Percentiles rank a stretch among this genome's conserved stretches.
Evolutionary conservation across 2,329 filamentous ascomycete species (phyloP).

Genomic region (Incumbomyces delicatus): DNA sequence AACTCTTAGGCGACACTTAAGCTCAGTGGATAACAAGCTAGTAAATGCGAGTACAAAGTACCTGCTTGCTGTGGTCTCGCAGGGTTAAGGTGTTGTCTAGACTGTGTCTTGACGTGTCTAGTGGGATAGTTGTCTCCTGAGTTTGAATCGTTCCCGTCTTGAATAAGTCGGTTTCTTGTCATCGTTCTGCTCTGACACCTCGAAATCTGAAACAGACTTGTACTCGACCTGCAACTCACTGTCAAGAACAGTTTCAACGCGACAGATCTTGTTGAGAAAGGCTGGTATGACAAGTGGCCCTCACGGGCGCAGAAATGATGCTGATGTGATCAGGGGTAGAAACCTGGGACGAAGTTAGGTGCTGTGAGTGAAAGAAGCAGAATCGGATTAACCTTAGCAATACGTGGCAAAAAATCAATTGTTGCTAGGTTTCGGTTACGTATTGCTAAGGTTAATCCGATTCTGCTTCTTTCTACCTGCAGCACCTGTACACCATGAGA

Average conservation of each 20-base stretch:
- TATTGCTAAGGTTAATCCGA: too few species aligned
- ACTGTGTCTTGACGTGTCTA: not conserved
- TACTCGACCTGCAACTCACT: not conserved
- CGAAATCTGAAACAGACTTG: not conserved
- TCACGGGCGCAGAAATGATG: not conserved
- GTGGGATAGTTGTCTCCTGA: not conserved
- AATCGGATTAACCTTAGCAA: too few species aligned
- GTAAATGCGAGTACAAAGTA: slow-evolving; percentile 1
- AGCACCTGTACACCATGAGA: too few species aligned
- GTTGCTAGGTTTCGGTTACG: too few species aligned
- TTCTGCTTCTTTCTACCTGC: too few species aligned
- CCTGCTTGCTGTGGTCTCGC: not conserved
- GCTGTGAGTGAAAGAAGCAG: too few species aligned
- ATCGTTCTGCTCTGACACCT: not conserved
- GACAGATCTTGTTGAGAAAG: not conserved
- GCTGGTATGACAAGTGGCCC: not conserved
- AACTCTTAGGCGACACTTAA: too few species aligned
- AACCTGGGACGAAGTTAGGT: not conserved
- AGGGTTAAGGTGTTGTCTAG: not conserved
- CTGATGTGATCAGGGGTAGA: not conserved
- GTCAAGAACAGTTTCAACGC: not conserved
- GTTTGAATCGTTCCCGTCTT: not conserved
- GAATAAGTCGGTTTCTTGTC: not conserved
- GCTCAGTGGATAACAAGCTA: not conserved
- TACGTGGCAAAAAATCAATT: too few species aligned